Conservation (phyloP, 306 rosid genomes). For the Acacia crassicarpa region DNA sequence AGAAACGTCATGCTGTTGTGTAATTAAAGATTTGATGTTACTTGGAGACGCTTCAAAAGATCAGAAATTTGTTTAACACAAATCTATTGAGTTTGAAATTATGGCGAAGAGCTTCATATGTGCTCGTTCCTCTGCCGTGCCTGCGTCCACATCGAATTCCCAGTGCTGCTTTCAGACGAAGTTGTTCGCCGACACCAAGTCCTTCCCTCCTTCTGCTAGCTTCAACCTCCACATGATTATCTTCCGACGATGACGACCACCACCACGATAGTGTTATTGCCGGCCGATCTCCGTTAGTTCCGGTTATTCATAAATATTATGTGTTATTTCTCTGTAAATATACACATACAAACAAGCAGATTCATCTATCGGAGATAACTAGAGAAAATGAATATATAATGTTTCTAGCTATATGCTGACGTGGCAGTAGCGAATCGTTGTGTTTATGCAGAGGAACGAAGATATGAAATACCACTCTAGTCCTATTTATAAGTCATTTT, state of each 20-base stretch:
- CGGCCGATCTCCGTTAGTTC: neutral
- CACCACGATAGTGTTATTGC: neutral
- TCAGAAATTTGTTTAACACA: conserved; percentile 54
- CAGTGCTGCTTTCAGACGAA: conserved; percentile 66
- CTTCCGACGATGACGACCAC: neutral
- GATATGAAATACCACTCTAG: no score
- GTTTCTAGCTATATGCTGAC: neutral
- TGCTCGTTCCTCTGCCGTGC: conserved; percentile 40
- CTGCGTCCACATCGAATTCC: conserved; percentile 56
- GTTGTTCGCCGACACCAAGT: conserved; percentile 37
- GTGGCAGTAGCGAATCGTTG: neutral
- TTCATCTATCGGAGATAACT: no score
- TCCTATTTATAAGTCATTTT: no score
- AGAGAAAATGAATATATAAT: no score
- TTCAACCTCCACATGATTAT: conserved; percentile 77
- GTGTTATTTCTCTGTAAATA: neutral
- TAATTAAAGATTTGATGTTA: neutral
- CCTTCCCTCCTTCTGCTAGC: conserved; percentile 54
- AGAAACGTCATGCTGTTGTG: neutral
- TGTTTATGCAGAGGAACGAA: neutral
- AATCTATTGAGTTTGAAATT: conserved; percentile 45
- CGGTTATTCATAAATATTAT: neutral
- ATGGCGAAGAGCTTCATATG: conserved; percentile 28
- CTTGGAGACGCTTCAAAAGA: conserved; percentile 59
- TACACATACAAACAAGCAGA: no score